These are phyloP conservation scores for Blumeriella jaapii DNA, from an alignment of 2,329 filamentous ascomycete species.

Conservation along the genomic window DNA sequence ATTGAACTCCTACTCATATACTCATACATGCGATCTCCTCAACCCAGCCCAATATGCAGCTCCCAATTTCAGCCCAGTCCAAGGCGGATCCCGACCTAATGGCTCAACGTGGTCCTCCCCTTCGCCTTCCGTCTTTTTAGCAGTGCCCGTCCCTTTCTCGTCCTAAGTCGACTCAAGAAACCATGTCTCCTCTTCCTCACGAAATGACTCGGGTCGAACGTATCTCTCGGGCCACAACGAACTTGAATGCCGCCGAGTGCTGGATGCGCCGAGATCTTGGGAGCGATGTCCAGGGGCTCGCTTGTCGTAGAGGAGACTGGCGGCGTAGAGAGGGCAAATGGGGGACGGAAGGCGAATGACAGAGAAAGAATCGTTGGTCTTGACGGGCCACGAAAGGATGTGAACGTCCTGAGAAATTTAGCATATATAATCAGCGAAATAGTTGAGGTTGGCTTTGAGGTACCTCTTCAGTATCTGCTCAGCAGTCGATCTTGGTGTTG, in stretches of 20 bases:
- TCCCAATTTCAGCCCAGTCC: background rate
- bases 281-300: slow-evolving; percentile 20
- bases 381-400: slow-evolving; percentile 21
- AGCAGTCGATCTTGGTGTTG: slow-evolving; percentile 5
- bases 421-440: no score
- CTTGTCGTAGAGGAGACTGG: background rate
- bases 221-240: slow-evolving; percentile 26
- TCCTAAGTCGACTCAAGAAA: slow-evolving; percentile 26
- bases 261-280: slow-evolving; percentile 25
- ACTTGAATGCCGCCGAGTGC: slow-evolving; percentile 23
- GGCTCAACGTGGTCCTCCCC: slow-evolving; percentile 27
- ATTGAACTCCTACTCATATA: no score
- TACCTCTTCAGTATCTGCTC: slow-evolving; percentile 18
- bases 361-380: slow-evolving; percentile 21
- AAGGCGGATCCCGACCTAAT: slow-evolving; percentile 12
- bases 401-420: slow-evolving; percentile 22
- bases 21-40: background rate
- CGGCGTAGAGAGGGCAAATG: background rate
- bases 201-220: slow-evolving; percentile 28
- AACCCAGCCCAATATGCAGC: background rate
- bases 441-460: background rate
- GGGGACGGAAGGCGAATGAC: slow-evolving; percentile 7
- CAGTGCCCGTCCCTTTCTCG: slow-evolving; percentile 25
- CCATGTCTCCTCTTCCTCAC: slow-evolving; percentile 29
- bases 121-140: slow-evolving; percentile 25